Base-by-base conservation (phyloP, 371 early-diverging fungal genomes). In the Mortierella sp. region DNA sequence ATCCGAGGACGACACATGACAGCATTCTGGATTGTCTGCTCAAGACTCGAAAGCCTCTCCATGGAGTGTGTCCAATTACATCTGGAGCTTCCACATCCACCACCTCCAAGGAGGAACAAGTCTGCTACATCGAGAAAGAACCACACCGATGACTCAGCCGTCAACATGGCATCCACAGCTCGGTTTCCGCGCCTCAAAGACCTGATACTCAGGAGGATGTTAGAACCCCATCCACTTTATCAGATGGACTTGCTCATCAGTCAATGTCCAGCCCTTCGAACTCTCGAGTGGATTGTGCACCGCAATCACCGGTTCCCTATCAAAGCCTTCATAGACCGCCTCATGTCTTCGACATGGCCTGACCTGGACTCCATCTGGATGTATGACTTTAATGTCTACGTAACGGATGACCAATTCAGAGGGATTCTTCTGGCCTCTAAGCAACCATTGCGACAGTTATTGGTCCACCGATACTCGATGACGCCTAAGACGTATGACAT, bases 311-410 rank as follows among this genome's bases (percentile, higher is more conserved):
- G n/a, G 34, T 34, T 34, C 34, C 34, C 34, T 34, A 7, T 34
- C 30, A 12, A 24, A 26, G 30, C 13, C 1, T 67, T 67, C 41
- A 31, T 42, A 16, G 47, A 48, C 4, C 49, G 46, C 9, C 55
- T 45, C 39, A 43, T 18, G 5, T 47, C 54, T 14, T 31, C 49
- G 5, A 51, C 61, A n/a, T 67, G 67, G 67, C 67, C 67, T 2
- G 50, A 61, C 1, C 52, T 67, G 2, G 56, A 55, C 24, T 67
- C 61, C 38, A 67, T 67, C 23, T 49, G 3, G 6, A 41, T 58
- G 16, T 31, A n/a, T 12, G 47, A 47, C n/a, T 26, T 46, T 24
- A 24, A 19, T 18, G 21, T 30, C 39, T 39, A 43, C 43, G n/a
- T 56, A 3, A 21, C 56, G 26, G 21, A 27, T 9, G 49, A 45